Base-by-base conservation (phyloP, 2,329 filamentous ascomycete species). In the Ophiostoma himal-ulmi region DNA sequence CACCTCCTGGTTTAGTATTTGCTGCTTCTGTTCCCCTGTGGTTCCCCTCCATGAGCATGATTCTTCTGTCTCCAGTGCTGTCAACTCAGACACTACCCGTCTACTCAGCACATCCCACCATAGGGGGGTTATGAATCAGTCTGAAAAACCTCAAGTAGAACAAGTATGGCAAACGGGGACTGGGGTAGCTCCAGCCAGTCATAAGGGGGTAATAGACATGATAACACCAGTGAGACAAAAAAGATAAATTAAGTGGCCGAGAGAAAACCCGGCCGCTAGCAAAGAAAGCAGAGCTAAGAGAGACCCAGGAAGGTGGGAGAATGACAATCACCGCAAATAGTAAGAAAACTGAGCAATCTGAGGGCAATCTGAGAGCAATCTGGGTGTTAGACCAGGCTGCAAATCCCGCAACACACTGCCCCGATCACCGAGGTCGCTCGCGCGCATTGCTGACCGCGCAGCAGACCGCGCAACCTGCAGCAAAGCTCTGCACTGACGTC, bases 401-500 rank as follows among this genome's bases (percentile, higher is more conserved):
- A 39, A 22, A 22, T 22, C 65, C 36, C 65, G 65, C 65, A 41
- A 67, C n/a, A 48, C 39, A 67, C 65, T 67, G 65, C 65, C 65
- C 65, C 65, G 65, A 67, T 22, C 39, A 67, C 65, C 65, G 65
- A 67, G 65, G 65, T 67, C 37, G 37, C 11, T 39, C 11, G 65
- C 36, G 37, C 37, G 65, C 65, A 30, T 62, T 17, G 54, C 26
- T 14, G 48, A 54, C 6, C 41, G 41, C 41, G 41, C 54, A 26
- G 54, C 54, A 26, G 52, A 22, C 22, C 54, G 60, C 60, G 60
- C 60, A 34, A 20, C 7, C 22, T 64, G 60, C 26, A 64, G 30
- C 13, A 34, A 54, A 64, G 30, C 30, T n/a, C 30, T 64, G 39
- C 65, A 20, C 65, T 67, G 65, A 67, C 65, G 65, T 67, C 65